phyloP scores from a whole-genome alignment of 768 basidiomycete species.

The Mrakia frigida region DNA sequence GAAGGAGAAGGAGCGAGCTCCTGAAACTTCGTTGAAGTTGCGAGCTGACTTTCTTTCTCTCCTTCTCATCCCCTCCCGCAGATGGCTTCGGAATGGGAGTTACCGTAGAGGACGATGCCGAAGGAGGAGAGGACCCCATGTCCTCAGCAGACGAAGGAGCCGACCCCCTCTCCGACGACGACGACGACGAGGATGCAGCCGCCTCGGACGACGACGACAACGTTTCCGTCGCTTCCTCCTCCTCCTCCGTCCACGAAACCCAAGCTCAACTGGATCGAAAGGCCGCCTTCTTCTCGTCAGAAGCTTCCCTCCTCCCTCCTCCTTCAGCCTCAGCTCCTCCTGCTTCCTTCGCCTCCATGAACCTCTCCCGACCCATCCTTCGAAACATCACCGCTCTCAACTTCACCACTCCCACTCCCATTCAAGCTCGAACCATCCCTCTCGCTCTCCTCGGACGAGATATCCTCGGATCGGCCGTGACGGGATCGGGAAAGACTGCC shows the following conservation, averaged over 20 bases:
- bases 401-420: conserved; percentile 84
- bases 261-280: conserved; percentile 64
- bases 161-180: conserved; percentile 26
- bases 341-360: conserved; percentile 81
- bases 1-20: neutral
- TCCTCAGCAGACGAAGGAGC: conserved; percentile 40
- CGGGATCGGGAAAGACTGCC: conserved; percentile 96
- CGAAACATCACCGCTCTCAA: conserved; percentile 78
- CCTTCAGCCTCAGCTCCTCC: conserved; percentile 38
- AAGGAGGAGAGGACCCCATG: conserved; percentile 42
- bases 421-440: conserved; percentile 89
- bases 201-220: conserved; percentile 48
- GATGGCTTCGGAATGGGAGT: conserved; percentile 36
- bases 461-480: conserved; percentile 90
- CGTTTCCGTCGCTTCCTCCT: conserved; percentile 51
- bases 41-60: neutral
- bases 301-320: conserved; percentile 45
- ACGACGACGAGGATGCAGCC: conserved; percentile 44
- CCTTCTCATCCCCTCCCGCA: neutral
- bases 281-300: conserved; percentile 69
- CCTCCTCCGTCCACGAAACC: conserved; percentile 59
- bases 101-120: conserved; percentile 41
- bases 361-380: conserved; percentile 86
- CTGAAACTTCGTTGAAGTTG: neutral
- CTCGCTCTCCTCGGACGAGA: conserved; percentile 92